Base-by-base conservation (phyloP, 768 basidiomycete species). In the Kwoniella heveanensis region DNA sequence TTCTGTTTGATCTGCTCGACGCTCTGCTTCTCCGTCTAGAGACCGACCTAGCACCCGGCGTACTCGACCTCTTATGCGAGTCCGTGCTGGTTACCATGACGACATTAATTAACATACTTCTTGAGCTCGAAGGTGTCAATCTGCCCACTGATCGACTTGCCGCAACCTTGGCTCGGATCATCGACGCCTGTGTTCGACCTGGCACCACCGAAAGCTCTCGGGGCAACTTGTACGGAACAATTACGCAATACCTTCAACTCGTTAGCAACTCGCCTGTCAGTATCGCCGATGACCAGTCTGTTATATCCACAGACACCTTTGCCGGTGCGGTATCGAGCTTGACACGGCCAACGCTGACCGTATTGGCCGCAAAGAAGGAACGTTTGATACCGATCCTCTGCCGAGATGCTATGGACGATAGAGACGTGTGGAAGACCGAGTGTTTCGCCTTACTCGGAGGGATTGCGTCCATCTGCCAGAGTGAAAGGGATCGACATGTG, bases 341-440 rank as follows among this genome's bases (percentile, higher is more conserved):
- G 77, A 85, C 90, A 61, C 73, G 80, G 4, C 86, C 88, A 3
- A 89, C 88, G 65, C 76, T 92, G 10, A 80, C 84, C 0, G 82
- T 89, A 60, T 81, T 98, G 76, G 88, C 88, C 70, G 80, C 83
- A 5, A 83, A 83, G 36, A 83, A 88, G 70, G 94, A 95, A 57
- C 84, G 88, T 5, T 80, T 97, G 21, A 83, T 92, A 0, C 81
- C 86, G 0, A 83, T 86, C 37, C 83, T 95, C 39, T 86, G 90
- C 22, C 84, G 91, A n/a, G 95, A 98, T 74, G 93, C 92, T 1
- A 90, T 91, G 57, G 93, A 96, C 67, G 94, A 93, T 7, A 88
- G 90, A 19, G 93, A 97, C 79, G 91, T 97, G 1, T 98, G 95
- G 95, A 91, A 91, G 81, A 94, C 93, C 2, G 87, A 97, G 17